phyloP scores from a whole-genome alignment of 2,329 filamentous ascomycete species.

The Nemania sp. region DNA sequence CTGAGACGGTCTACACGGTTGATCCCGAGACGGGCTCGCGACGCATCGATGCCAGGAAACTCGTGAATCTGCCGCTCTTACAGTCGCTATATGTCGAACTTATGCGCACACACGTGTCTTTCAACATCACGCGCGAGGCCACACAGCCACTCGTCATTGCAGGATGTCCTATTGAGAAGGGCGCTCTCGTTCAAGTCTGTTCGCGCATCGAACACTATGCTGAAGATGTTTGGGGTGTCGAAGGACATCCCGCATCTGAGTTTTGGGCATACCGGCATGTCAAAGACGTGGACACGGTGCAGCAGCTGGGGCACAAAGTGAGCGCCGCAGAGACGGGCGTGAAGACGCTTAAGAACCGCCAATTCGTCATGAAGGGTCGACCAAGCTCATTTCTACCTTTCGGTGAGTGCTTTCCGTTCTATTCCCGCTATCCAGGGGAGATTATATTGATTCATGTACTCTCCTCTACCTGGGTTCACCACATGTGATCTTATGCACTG shows the following conservation, averaged over 20 bases:
- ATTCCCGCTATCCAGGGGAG: no score
- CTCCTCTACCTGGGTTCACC: no score
- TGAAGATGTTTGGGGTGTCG: conserved; percentile 23
- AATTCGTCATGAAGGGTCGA: not conserved
- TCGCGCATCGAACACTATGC: conserved; percentile 23
- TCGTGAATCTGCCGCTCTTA: conserved; percentile 27
- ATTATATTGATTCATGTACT: no score
- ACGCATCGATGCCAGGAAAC: conserved; percentile 12
- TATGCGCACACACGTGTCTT: conserved; percentile 29
- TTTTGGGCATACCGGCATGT: conserved; percentile 21
- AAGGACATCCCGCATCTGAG: conserved; percentile 17
- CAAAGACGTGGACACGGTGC: not conserved
- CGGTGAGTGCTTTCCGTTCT: not conserved
- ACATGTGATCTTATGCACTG: no score
- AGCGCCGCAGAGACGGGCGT: no score
- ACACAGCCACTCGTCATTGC: conserved; percentile 14
- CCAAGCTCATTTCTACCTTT: conserved; percentile 13
- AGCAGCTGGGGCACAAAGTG: no score
- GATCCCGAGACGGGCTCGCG: conserved; percentile 21
- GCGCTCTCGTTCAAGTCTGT: conserved; percentile 17
- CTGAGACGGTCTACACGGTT: conserved; percentile 4
- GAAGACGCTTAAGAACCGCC: not conserved
- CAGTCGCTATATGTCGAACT: conserved; percentile 32
- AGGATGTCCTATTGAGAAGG: not conserved
- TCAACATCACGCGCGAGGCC: conserved; percentile 27